phyloP scores from a whole-genome alignment of 2,329 filamentous ascomycete species.

The Fusarium sp. region DNA sequence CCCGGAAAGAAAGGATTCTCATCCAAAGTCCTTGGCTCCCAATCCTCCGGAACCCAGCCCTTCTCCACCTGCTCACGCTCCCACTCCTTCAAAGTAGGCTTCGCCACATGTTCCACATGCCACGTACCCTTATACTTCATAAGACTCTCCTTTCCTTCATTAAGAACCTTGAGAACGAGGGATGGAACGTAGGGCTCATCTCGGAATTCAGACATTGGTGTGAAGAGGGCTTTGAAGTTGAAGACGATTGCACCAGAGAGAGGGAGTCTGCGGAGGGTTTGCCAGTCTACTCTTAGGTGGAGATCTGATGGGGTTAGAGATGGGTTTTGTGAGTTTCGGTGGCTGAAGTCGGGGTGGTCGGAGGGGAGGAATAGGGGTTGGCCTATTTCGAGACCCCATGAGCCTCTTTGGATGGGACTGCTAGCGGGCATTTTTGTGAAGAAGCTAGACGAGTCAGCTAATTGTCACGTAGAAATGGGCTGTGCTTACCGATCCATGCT shows the following conservation, averaged over 20 bases:
- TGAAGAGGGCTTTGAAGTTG: constrained; percentile 90
- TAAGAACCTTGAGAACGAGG: constrained; percentile 71
- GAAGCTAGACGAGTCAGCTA: constrained; percentile 59
- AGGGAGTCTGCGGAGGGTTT: constrained; percentile 80
- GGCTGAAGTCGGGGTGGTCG: constrained; percentile 68
- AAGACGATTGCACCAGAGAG: constrained; percentile 79
- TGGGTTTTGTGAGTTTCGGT: constrained; percentile 65
- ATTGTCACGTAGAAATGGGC: rapidly evolving
- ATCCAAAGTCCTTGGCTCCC: constrained; percentile 73
- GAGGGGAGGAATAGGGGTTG: constrained; percentile 77
- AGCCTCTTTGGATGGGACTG: constrained; percentile 81
- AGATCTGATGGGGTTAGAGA: constrained; percentile 65
- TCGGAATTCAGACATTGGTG: constrained; percentile 71
- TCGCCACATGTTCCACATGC: constrained; percentile 76
- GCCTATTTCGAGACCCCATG: constrained; percentile 82
- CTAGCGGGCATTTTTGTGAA: constrained; percentile 79
- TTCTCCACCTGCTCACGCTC: constrained; percentile 69
- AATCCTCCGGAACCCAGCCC: constrained; percentile 66
- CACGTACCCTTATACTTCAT: constrained; percentile 85
- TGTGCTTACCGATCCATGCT: constrained; percentile 77
- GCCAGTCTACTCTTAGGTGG: constrained; percentile 83
- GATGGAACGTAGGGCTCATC: constrained; percentile 77
- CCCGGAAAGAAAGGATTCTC: constrained; percentile 79
- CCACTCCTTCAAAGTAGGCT: constrained; percentile 70
- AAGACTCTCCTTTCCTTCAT: constrained; percentile 64